These are phyloP conservation scores for Solanum virginianum DNA, from an alignment of 257 asterid genomes.

Conservation along the genomic window DNA sequence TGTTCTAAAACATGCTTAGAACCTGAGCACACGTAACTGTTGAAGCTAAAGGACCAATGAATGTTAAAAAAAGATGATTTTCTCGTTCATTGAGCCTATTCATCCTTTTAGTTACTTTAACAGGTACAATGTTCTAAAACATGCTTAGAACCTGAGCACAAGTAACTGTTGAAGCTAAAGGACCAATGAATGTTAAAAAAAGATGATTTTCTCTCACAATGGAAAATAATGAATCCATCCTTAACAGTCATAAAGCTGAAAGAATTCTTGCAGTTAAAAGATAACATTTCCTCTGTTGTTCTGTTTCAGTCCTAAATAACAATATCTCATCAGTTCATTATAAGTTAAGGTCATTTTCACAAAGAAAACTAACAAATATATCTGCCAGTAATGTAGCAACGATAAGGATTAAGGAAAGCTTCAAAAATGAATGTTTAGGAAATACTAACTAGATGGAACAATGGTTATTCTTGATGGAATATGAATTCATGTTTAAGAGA, in stretches of 20 bases:
- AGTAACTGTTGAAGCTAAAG: not conserved
- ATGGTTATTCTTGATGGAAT: not conserved
- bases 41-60: not conserved
- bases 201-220: not conserved
- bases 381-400: not conserved
- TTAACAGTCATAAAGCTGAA: not conserved
- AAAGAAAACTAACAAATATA: not conserved
- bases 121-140: not conserved
- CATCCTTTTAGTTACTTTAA: too few species aligned
- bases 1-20: not conserved
- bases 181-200: not conserved
- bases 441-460: not conserved
- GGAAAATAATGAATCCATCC: not conserved
- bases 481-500: not conserved
- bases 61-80: not conserved
- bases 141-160: not conserved
- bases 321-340: not conserved
- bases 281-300: constrained; percentile 31
- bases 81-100: too few species aligned
- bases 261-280: constrained; percentile 29
- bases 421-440: not conserved
- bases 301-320: constrained; percentile 31
- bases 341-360: not conserved
- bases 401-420: too few species aligned
- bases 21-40: not conserved